Base-by-base conservation (phyloP, 345 rosid species). In the Eucalyptus shirleyi region DNA sequence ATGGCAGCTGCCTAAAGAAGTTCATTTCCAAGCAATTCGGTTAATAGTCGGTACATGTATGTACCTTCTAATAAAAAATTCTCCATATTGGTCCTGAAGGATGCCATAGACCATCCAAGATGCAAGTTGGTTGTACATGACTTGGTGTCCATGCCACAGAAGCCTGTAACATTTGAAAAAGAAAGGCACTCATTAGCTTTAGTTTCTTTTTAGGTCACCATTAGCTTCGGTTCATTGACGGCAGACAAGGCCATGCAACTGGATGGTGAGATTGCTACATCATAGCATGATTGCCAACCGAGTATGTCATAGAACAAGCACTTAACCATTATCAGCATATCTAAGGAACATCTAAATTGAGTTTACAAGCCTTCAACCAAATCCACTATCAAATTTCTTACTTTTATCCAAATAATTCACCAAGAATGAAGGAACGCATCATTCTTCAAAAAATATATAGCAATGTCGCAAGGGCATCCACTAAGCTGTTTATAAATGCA, bases 131-230 rank as follows among this genome's bases (percentile, higher is more conserved):
- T 95, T 96, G 91, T 96, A 97, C 96, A 98, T 92, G 89, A 98
- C 98, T 90, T 97, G 99, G 92, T 97, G 99, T 87, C 98, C 99
- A 86, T 98, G 98, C 99, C 99, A 98, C 92, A 96, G 97, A 93
- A 98, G 99, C 95, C 99, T 98, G 89, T 88, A 87, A 86, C 92
- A 91, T 91, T 86, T 87, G 45, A 88, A 40, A n/a, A 88, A 23
- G 80, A 88, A 56, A 77, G 47, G 85, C 85, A 40, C 30, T 44
- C 9, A 40, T 77, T 72, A 77, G 83, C 47, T 77, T 37, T 40
- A 40, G 28, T 77, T 77, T 77, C 85, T 12, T 77, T 77, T 77
- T 11, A 77, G 30, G 30, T 26, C 85, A 40, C 47, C 47, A 77
- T 40, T 77, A 77, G 85, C 85, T 6, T 69, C 3, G 1, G 85